A percentile compares a stretch with the other conserved stretches of the same genome.
Evolutionary conservation across 345 rosid genomes (phyloP).

Genomic region (Bretschneidera sinensis): DNA sequence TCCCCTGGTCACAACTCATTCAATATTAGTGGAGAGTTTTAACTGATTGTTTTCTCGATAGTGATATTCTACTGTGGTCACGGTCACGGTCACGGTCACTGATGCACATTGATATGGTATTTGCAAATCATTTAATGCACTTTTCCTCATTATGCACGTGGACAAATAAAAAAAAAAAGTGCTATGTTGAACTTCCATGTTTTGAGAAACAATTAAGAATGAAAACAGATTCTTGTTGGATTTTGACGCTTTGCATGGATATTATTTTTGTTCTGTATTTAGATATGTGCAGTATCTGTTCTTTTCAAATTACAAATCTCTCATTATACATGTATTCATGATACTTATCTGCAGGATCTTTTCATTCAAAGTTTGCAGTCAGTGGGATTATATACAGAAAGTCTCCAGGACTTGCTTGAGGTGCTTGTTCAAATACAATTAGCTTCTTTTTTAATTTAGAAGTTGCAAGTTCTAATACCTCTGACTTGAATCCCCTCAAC

Average conservation of each 20-base stretch:
- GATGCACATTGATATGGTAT: neutral
- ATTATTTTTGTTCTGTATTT: neutral
- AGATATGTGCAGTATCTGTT: constrained; percentile 11
- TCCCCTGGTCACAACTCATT: neutral
- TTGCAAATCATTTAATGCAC: neutral
- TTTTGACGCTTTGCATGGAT: neutral
- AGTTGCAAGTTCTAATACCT: constrained; percentile 1
- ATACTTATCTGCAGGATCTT: constrained; percentile 54
- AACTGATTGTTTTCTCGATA: constrained; percentile 3
- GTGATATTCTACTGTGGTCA: neutral
- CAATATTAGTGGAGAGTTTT: neutral
- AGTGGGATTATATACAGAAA: constrained; percentile 67
- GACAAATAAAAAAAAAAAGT: too few relatives aligned
- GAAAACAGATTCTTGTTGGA: too few relatives aligned
- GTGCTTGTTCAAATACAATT: constrained; percentile 29
- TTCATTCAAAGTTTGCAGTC: constrained; percentile 90
- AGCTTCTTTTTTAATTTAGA: constrained; percentile 3
- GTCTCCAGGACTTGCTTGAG: constrained; percentile 79
- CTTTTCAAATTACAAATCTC: constrained; percentile 3
- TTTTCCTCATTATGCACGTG: neutral
- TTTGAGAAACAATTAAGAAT: neutral
- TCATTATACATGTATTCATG: neutral
- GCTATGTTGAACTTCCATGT: too few relatives aligned
- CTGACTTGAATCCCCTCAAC: neutral
- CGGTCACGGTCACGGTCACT: too few relatives aligned